These are phyloP conservation scores for Alternaria hordeiaustralica DNA, from an alignment of 2,329 filamentous ascomycete genomes.

Conservation along the genomic window DNA sequence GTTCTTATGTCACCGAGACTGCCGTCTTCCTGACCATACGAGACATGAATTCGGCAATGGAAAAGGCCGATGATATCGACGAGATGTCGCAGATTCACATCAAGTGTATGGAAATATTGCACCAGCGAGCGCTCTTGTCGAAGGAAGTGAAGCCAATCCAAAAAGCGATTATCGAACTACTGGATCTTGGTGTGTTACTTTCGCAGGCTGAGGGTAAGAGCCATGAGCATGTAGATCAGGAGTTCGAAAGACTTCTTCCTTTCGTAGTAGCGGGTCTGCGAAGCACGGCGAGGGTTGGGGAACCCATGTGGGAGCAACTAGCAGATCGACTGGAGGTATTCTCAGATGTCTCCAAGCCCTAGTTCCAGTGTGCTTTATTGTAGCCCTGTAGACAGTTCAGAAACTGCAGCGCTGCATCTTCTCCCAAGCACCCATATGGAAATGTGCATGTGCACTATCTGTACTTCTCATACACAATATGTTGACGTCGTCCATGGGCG, in stretches of 20 bases:
- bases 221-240: conserved; percentile 56
- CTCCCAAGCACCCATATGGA: not conserved
- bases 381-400: not conserved
- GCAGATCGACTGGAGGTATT: conserved; percentile 74
- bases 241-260: conserved; percentile 69
- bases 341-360: not conserved
- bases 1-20: conserved; percentile 76
- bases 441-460: not conserved
- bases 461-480: not conserved
- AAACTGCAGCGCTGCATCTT: not conserved
- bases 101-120: conserved; percentile 66
- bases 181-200: conserved; percentile 77
- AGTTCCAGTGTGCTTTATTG: not conserved
- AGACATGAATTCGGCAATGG: conserved; percentile 65
- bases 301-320: conserved; percentile 78
- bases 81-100: conserved; percentile 77
- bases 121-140: conserved; percentile 73
- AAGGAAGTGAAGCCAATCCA: conserved; percentile 72
- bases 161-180: conserved; percentile 73
- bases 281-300: conserved; percentile 76
- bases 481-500: not conserved
- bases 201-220: conserved; percentile 63
- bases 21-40: conserved; percentile 69
- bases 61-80: conserved; percentile 74
- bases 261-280: conserved; percentile 78